phyloP scores from a whole-genome alignment of 768 basidiomycete genomes.

The Tulasnella calospora region DNA sequence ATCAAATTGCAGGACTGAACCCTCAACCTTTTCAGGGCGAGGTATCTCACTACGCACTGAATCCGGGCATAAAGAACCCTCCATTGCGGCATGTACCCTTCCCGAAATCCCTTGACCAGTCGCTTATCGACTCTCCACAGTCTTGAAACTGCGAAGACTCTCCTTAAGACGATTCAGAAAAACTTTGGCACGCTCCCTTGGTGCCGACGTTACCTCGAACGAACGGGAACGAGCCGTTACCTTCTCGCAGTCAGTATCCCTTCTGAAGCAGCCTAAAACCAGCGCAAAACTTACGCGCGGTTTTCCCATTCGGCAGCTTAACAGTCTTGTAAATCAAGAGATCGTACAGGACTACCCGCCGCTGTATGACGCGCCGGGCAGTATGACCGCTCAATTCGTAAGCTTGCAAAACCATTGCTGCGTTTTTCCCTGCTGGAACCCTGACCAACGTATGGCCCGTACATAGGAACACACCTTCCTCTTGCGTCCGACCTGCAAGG shows the following conservation, averaged over 20 bases:
- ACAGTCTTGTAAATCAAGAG: slow-evolving; percentile 80
- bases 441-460: background rate
- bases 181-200: slow-evolving; percentile 95
- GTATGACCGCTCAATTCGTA: slow-evolving; percentile 94
- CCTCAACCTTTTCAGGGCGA: slow-evolving; percentile 56
- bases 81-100: background rate
- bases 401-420: slow-evolving; percentile 31
- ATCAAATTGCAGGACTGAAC: slow-evolving; percentile 4
- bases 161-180: slow-evolving; percentile 82
- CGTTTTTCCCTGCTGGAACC: background rate
- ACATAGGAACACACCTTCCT: slow-evolving; percentile 78
- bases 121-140: slow-evolving; percentile 39
- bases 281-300: background rate
- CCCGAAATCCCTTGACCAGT: slow-evolving; percentile 15
- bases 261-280: background rate
- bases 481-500: slow-evolving; percentile 58
- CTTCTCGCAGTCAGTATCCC: slow-evolving; percentile 64
- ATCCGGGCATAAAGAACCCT: slow-evolving; percentile 49
- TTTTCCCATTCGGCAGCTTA: slow-evolving; percentile 52
- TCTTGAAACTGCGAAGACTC: slow-evolving; percentile 74
- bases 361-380: slow-evolving; percentile 72
- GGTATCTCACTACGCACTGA: slow-evolving; percentile 84
- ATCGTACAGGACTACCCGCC: slow-evolving; percentile 93
- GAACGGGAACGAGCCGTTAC: slow-evolving; percentile 88
- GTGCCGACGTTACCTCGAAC: slow-evolving; percentile 91